These are phyloP conservation scores for Pleurotus tuoliensis DNA, from an alignment of 768 basidiomycete species.

Conservation along the genomic window DNA sequence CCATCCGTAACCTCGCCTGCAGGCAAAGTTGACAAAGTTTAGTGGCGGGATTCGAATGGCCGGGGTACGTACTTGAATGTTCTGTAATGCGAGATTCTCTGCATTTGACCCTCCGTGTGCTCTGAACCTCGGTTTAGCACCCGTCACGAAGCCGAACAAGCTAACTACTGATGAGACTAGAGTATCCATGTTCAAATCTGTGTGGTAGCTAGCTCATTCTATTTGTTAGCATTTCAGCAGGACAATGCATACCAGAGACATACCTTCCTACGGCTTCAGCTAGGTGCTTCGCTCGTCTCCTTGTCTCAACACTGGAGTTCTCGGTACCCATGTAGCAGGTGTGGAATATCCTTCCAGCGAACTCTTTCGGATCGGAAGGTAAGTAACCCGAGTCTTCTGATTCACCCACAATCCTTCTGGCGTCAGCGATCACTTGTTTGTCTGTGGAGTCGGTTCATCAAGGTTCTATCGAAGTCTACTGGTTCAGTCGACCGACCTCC, in stretches of 20 bases:
- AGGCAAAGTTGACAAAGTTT: not conserved
- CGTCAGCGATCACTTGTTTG: conserved; percentile 85
- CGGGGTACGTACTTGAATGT: conserved; percentile 70
- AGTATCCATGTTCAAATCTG: conserved; percentile 94
- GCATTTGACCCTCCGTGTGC: conserved; percentile 82
- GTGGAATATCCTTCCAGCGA: conserved; percentile 85
- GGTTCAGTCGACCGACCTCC: conserved; percentile 51
- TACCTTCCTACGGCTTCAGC: conserved; percentile 89
- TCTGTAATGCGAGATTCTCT: conserved; percentile 96
- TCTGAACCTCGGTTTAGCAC: conserved; percentile 58
- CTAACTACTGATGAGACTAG: conserved; percentile 81
- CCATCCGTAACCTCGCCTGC: conserved; percentile 91
- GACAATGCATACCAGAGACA: conserved; percentile 9
- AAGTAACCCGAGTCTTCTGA: conserved; percentile 76
- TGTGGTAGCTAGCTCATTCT: conserved; percentile 66
- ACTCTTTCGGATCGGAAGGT: conserved; percentile 85
- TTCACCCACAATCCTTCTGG: conserved; percentile 85
- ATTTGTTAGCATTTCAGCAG: too few relatives aligned
- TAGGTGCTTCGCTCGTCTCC: conserved; percentile 81
- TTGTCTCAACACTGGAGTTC: conserved; percentile 87
- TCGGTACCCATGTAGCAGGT: conserved; percentile 99
- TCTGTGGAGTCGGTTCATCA: conserved; percentile 36
- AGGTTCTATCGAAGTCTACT: not conserved
- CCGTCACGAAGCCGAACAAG: conserved; percentile 81
- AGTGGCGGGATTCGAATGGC: not conserved